phyloP scores from a whole-genome alignment of 139 green algal species.

The Astrephomene gubernaculifera region DNA sequence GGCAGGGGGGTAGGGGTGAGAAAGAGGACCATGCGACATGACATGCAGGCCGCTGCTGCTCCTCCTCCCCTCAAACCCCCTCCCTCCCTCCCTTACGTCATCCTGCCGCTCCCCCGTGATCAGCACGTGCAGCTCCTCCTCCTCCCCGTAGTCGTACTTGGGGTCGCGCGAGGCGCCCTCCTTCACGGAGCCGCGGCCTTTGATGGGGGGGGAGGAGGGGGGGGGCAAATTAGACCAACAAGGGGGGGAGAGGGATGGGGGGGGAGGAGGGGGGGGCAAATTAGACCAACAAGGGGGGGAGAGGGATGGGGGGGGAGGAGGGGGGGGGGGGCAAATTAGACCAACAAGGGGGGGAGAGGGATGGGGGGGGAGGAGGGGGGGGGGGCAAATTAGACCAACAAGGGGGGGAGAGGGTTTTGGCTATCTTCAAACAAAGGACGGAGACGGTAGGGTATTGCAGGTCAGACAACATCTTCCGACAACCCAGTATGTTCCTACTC shows the following conservation, averaged over 20 bases:
- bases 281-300: too few species aligned
- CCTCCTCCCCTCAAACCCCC: background rate
- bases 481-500: too few species aligned
- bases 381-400: too few species aligned
- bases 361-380: background rate
- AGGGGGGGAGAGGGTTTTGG: too few species aligned
- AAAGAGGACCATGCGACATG: background rate
- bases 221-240: too few species aligned
- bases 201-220: background rate
- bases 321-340: too few species aligned
- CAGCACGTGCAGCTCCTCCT: slow-evolving; percentile 98
- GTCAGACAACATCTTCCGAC: background rate
- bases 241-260: too few species aligned
- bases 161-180: slow-evolving; percentile 74
- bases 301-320: too few species aligned
- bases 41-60: background rate
- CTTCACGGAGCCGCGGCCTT: slow-evolving; percentile 62
- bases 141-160: slow-evolving; percentile 93
- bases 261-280: too few species aligned
- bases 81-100: slow-evolving; percentile 57
- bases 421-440: too few species aligned
- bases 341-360: too few species aligned
- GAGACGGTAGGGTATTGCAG: too few species aligned
- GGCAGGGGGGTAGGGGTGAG: background rate
- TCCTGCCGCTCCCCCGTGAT: slow-evolving; percentile 93